phyloP scores from a whole-genome alignment of 192 early-diverging fungal genomes.

The Dissophora ornata region DNA sequence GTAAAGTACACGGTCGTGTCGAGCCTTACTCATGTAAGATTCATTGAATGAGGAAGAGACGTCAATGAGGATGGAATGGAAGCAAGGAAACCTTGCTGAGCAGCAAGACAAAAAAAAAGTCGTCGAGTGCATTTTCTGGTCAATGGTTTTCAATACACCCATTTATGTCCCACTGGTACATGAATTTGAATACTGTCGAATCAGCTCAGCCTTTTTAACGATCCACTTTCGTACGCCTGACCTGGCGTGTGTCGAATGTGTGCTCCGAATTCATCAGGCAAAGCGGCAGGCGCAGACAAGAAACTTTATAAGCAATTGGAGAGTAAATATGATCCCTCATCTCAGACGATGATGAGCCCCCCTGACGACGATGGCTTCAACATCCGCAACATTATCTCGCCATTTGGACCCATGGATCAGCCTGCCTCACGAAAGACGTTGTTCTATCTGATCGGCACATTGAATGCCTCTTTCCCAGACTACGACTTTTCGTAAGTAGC shows the following conservation, averaged over 20 bases:
- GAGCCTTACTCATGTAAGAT: conserved; percentile 95
- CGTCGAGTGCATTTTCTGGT: too few species aligned
- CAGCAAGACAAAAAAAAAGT: too few species aligned
- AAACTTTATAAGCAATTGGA: conserved; percentile 91
- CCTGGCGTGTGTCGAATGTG: too few species aligned
- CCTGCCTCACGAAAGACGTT: conserved; percentile 87
- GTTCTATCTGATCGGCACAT: conserved; percentile 94
- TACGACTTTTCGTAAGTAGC: conserved; percentile 91
- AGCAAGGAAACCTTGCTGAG: too few species aligned
- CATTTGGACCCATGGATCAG: conserved; percentile 88
- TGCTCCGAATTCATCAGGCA: conserved; percentile 74
- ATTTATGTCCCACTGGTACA: too few species aligned
- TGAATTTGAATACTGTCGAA: too few species aligned
- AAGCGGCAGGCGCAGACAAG: conserved; percentile 90
- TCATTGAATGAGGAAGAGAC: neutral
- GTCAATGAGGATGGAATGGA: too few species aligned
- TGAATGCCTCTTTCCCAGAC: conserved; percentile 96
- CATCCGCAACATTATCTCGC: conserved; percentile 77
- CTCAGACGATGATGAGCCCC: conserved; percentile 55
- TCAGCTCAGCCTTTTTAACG: too few species aligned
- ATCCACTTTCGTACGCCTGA: too few species aligned
- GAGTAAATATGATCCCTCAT: conserved; percentile 78
- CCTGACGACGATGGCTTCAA: conserved; percentile 65
- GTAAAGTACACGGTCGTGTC: conserved; percentile 80
- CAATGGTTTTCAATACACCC: too few species aligned